phyloP scores from a whole-genome alignment of 1,284 basidiomycete species.

The Abortiporus biennis region DNA sequence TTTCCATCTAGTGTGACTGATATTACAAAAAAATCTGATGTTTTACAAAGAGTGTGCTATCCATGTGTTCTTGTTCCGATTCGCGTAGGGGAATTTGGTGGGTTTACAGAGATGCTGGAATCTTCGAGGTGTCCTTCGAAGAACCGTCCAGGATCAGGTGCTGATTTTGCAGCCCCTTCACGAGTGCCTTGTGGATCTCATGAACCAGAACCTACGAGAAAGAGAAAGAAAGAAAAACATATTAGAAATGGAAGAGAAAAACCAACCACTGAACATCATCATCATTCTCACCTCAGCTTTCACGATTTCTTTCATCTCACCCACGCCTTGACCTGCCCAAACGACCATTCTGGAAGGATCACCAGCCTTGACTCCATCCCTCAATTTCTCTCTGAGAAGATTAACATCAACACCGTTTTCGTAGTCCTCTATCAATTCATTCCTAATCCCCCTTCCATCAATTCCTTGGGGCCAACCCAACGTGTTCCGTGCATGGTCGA shows the following conservation, averaged over 20 bases:
- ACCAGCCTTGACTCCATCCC: constrained; percentile 33
- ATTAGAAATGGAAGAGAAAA: constrained; percentile 1
- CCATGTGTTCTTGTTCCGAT: no score
- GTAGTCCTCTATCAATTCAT: constrained; percentile 52
- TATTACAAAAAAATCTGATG: no score
- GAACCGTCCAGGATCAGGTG: background rate
- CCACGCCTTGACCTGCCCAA: constrained; percentile 69
- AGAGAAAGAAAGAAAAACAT: background rate
- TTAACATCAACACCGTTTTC: constrained; percentile 44
- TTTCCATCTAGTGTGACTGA: no score
- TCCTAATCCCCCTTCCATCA: constrained; percentile 56
- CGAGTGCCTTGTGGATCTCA: constrained; percentile 40
- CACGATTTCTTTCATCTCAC: constrained; percentile 48
- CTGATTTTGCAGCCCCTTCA: constrained; percentile 26
- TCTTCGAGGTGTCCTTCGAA: no score
- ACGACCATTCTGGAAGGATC: constrained; percentile 49
- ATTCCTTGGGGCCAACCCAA: constrained; percentile 63
- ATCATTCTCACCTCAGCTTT: constrained; percentile 44
- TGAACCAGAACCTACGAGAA: constrained; percentile 38
- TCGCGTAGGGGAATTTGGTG: no score
- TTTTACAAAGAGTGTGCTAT: no score
- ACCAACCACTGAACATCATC: constrained; percentile 3
- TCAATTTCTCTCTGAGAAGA: constrained; percentile 37
- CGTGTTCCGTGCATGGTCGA: constrained; percentile 55
- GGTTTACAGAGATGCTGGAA: no score